Evolutionary conservation across 2,329 filamentous ascomycete genomes (phyloP).

Genomic region (Colletotrichum endophyticum): DNA sequence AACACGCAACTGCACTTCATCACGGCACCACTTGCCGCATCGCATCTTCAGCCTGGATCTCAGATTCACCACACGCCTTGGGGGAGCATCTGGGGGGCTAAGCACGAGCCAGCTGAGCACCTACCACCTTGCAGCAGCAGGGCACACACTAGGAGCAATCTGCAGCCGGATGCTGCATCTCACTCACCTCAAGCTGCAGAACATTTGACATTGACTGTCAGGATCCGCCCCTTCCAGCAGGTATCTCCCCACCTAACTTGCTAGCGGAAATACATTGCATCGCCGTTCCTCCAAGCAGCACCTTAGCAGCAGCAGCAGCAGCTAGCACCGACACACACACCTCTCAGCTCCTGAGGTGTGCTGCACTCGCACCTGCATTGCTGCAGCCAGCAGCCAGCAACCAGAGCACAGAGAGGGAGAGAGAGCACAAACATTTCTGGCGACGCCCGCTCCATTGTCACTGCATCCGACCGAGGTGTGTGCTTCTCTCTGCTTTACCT

Average conservation of each 20-base stretch:
- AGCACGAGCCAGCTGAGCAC: constrained; percentile 1
- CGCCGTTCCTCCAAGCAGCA: not conserved
- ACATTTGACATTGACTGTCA: not conserved
- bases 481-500: not conserved
- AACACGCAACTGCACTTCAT: not conserved
- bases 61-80: not conserved
- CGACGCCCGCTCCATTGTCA: not conserved
- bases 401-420: not conserved
- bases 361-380: not conserved
- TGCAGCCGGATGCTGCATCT: not conserved
- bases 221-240: not conserved
- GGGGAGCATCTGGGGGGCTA: not conserved
- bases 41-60: not conserved
- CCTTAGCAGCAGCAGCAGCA: not conserved
- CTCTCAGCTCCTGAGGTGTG: not conserved
- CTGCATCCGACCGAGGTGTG: not conserved
- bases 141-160: not conserved
- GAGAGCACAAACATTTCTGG: not conserved
- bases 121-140: not conserved
- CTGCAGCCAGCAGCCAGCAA: not conserved
- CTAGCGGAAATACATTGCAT: not conserved
- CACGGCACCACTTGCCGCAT: not conserved
- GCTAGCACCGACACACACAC: not conserved
- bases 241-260: not conserved
- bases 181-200: not conserved